Conservation (phyloP, 2,329 filamentous ascomycete genomes). For the Dactylellina cionopaga region DNA sequence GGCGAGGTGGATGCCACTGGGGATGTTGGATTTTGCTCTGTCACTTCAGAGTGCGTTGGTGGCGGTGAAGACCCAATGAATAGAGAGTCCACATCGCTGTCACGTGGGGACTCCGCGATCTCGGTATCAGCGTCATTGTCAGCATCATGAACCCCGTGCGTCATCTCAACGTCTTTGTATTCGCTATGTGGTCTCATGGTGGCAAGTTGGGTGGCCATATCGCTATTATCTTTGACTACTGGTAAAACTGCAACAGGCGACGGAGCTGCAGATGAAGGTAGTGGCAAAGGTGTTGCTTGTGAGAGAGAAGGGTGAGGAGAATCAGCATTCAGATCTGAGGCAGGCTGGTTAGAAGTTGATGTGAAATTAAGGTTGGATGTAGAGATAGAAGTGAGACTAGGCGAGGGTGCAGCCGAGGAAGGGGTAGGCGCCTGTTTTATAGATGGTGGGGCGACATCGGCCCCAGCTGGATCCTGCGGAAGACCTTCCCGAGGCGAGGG, state of each 20-base stretch:
- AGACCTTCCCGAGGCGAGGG: slow-evolving; percentile 47
- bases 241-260: slow-evolving; percentile 30
- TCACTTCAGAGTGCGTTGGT: slow-evolving; percentile 26
- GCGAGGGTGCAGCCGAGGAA: slow-evolving; percentile 48
- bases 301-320: slow-evolving; percentile 40
- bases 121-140: slow-evolving; percentile 46
- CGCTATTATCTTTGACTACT: slow-evolving; percentile 15
- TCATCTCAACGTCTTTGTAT: slow-evolving; percentile 42
- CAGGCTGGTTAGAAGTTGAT: slow-evolving; percentile 10
- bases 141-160: slow-evolving; percentile 3
- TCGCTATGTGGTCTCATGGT: slow-evolving; percentile 38
- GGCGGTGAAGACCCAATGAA: slow-evolving; percentile 52
- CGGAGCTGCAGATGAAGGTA: slow-evolving; percentile 40
- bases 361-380: slow-evolving; percentile 42
- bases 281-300: slow-evolving; percentile 37
- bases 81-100: slow-evolving; percentile 49
- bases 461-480: slow-evolving; percentile 50
- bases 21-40: slow-evolving; percentile 31
- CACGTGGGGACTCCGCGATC: slow-evolving; percentile 44
- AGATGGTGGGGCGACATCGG: slow-evolving; percentile 22
- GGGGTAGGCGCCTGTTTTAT: slow-evolving; percentile 52
- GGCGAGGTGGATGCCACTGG: slow-evolving; percentile 23
- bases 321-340: slow-evolving; percentile 17
- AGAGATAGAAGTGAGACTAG: slow-evolving; percentile 39
- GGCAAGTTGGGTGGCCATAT: slow-evolving; percentile 23